Evolutionary conservation across 2,329 filamentous ascomycete genomes (phyloP).

Genomic region (Diaporthe aspalathi): DNA sequence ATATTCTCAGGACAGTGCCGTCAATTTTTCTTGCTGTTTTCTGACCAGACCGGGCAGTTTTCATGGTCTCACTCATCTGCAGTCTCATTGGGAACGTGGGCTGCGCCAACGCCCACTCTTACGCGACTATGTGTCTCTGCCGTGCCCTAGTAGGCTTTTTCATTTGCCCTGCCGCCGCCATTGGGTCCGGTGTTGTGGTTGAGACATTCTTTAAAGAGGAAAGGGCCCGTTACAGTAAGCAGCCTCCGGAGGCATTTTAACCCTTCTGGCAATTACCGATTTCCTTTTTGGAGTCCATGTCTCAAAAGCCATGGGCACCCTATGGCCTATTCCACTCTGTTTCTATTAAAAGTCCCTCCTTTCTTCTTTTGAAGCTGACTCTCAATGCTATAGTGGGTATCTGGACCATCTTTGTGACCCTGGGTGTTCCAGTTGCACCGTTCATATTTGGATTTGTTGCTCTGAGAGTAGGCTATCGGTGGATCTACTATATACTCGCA

Average conservation of each 20-base stretch:
- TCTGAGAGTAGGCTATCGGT: slow-evolving; percentile 63
- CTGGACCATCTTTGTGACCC: slow-evolving; percentile 58
- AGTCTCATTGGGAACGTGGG: slow-evolving; percentile 63
- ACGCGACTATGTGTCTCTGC: slow-evolving; percentile 61
- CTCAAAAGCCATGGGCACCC: no score
- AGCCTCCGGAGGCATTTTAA: no score
- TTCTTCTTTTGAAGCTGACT: no score
- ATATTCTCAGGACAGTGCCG: no score
- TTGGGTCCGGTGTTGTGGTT: slow-evolving; percentile 67
- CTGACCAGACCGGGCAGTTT: slow-evolving; percentile 41
- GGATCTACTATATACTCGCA: slow-evolving; percentile 69
- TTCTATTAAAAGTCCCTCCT: no score
- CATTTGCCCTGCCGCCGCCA: slow-evolving; percentile 62
- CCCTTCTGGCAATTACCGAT: no score
- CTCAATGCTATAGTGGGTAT: slow-evolving; percentile 55
- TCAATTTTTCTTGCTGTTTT: neutral
- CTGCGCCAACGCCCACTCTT: slow-evolving; percentile 61
- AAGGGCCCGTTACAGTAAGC: slow-evolving; percentile 57
- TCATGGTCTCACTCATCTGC: slow-evolving; percentile 61
- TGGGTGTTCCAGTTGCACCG: slow-evolving; percentile 47
- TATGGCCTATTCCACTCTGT: no score
- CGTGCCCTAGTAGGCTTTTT: slow-evolving; percentile 66
- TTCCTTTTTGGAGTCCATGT: no score
- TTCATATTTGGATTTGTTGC: slow-evolving; percentile 59
- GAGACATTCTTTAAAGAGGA: slow-evolving; percentile 69